Conservation (phyloP, 1,284 basidiomycete species). For the Sutorius eximius region DNA sequence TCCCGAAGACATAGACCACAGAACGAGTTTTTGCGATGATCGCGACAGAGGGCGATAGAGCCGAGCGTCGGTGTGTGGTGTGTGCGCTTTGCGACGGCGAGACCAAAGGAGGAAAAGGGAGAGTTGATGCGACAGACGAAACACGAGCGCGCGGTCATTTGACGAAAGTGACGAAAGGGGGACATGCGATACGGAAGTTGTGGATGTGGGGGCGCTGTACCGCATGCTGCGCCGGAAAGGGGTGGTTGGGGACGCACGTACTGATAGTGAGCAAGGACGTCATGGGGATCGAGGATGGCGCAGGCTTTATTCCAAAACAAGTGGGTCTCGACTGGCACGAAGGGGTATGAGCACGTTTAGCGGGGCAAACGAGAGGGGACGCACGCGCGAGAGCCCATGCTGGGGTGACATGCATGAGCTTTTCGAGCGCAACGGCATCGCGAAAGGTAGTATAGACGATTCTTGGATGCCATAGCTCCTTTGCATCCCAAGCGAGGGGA, state of each 20-base stretch:
- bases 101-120: conserved; percentile 49
- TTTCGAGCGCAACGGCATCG: conserved; percentile 59
- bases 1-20: conserved; percentile 72
- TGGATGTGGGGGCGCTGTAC: conserved; percentile 21
- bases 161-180: conserved; percentile 45
- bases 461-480: conserved; percentile 56
- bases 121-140: conserved; percentile 68
- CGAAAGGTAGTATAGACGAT: conserved; percentile 55
- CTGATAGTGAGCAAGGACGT: conserved; percentile 38
- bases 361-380: conserved; percentile 22
- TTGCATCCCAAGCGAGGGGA: conserved; percentile 59
- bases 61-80: conserved; percentile 45
- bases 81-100: conserved; percentile 48
- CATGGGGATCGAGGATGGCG: conserved; percentile 44
- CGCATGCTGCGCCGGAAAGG: conserved; percentile 17
- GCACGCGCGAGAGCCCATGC: conserved; percentile 48
- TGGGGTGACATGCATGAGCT: conserved; percentile 52
- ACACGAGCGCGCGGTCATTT: conserved; percentile 48
- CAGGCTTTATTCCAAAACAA: conserved; percentile 51
- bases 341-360: conserved; percentile 11
- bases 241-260: conserved; percentile 33
- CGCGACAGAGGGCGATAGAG: conserved; percentile 55
- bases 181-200: conserved; percentile 35
- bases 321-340: conserved; percentile 44
- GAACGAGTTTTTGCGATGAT: conserved; percentile 59